phyloP scores from a whole-genome alignment of 208 protist species.

The Leishmania lainsoni region DNA sequence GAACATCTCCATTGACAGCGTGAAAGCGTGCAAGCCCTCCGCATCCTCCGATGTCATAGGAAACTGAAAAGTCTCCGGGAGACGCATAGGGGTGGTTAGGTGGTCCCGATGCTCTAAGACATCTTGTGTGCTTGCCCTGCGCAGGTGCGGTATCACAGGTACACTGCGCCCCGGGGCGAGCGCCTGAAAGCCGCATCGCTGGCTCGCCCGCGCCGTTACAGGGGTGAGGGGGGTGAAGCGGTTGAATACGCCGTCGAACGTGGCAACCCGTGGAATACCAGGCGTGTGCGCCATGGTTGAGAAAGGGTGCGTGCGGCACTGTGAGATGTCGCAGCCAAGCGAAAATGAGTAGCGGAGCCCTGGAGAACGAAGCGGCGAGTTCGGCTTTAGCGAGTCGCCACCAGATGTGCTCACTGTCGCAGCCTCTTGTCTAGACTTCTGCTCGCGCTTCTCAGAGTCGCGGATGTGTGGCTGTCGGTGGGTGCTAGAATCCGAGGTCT shows the following conservation, averaged over 20 bases:
- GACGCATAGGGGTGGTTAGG: constrained; percentile 32
- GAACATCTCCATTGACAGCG: constrained; percentile 81
- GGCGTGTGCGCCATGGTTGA: background rate
- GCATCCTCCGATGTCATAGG: constrained; percentile 81
- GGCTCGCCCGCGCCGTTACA: constrained; percentile 21
- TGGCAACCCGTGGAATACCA: constrained; percentile 15
- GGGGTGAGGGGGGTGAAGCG: constrained; percentile 6
- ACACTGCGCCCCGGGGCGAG: constrained; percentile 47
- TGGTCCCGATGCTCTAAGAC: constrained; percentile 7
- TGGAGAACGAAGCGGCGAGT: background rate
- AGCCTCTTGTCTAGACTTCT: background rate
- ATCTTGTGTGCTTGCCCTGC: background rate
- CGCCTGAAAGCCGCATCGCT: constrained; percentile 40
- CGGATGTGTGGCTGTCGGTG: background rate
- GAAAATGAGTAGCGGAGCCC: background rate
- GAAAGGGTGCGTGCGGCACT: background rate
- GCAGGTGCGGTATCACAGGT: constrained; percentile 42
- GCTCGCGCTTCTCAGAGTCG: background rate
- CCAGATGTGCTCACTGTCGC: background rate
- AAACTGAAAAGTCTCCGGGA: constrained; percentile 67
- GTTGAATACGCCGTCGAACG: constrained; percentile 22
- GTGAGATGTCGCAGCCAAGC: background rate
- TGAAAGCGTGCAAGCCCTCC: constrained; percentile 81
- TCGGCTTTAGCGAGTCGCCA: background rate
- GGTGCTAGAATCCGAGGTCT: background rate